phyloP scores from a whole-genome alignment of 345 rosid genomes.

The Sapria himalayana region DNA sequence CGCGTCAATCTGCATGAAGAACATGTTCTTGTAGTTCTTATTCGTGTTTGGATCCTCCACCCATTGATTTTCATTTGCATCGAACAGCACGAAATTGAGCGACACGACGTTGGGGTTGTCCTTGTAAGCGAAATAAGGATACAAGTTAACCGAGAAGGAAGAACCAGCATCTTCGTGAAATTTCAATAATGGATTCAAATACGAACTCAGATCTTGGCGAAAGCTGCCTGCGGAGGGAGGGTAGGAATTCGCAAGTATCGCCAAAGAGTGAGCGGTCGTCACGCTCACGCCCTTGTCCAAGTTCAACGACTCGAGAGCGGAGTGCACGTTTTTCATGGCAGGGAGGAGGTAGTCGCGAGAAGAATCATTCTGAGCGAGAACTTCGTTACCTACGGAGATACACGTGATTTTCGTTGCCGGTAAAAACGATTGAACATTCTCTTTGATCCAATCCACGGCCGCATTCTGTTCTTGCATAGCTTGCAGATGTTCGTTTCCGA shows the following conservation, averaged over 20 bases:
- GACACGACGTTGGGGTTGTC: constrained; percentile 50
- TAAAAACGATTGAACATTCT: constrained; percentile 43
- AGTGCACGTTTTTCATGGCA: constrained; percentile 60
- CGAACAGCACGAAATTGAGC: constrained; percentile 62
- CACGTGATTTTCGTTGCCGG: constrained; percentile 74
- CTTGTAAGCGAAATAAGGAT: constrained; percentile 91
- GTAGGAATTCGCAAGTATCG: constrained; percentile 45
- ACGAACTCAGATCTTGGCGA: constrained; percentile 32
- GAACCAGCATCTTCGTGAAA: constrained; percentile 53
- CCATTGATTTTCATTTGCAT: constrained; percentile 45
- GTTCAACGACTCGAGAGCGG: constrained; percentile 40
- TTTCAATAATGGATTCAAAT: constrained; percentile 29
- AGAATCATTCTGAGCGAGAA: constrained; percentile 54
- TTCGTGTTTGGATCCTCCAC: constrained; percentile 41
- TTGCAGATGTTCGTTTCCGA: constrained; percentile 47
- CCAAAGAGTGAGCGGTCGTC: constrained; percentile 63
- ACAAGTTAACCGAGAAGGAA: constrained; percentile 69
- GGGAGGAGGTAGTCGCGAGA: constrained; percentile 42
- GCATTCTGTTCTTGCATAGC: constrained; percentile 39
- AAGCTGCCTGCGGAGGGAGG: constrained; percentile 85
- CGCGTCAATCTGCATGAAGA: constrained; percentile 82
- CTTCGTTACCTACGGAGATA: constrained; percentile 75
- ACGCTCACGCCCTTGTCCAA: constrained; percentile 48
- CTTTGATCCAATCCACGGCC: constrained; percentile 47
- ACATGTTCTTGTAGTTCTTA: constrained; percentile 73